Percentiles rank a stretch among this genome's conserved stretches.
Conservation (phyloP, 139 green algal genomes). For the Raphidocelis subcapitata region DNA sequence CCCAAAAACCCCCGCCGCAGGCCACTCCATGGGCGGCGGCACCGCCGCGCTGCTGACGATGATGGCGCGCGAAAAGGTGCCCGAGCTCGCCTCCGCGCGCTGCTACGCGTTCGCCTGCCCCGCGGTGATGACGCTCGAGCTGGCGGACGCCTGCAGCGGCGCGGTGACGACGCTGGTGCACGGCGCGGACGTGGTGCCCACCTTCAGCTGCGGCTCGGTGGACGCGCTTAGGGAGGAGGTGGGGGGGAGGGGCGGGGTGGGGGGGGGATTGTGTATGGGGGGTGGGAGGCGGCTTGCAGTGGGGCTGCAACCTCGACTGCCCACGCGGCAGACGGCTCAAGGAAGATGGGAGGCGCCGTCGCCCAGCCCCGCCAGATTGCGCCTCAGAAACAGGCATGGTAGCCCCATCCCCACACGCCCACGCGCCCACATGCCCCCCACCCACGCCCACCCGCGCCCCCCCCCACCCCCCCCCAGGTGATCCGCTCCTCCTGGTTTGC, state of each 20-base stretch:
- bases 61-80: constrained; percentile 61
- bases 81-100: constrained; percentile 47
- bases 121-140: constrained; percentile 80
- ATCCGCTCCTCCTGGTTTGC: constrained; percentile 45
- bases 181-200: constrained; percentile 72
- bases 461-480: constrained; percentile 16
- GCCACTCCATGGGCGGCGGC: constrained; percentile 85
- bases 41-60: constrained; percentile 88
- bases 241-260: neutral
- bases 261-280: too few relatives aligned
- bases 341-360: too few relatives aligned
- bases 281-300: too few relatives aligned
- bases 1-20: constrained; percentile 53
- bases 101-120: constrained; percentile 86
- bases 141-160: constrained; percentile 60
- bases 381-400: too few relatives aligned
- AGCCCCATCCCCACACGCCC: too few relatives aligned
- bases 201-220: constrained; percentile 47
- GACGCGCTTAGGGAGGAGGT: constrained; percentile 48
- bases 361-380: too few relatives aligned
- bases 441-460: too few relatives aligned
- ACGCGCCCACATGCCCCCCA: too few relatives aligned
- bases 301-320: too few relatives aligned
- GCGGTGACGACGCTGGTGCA: constrained; percentile 87
- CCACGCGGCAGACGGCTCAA: too few relatives aligned